A percentile compares a stretch with the other conserved stretches of the same genome.
Conservation (phyloP, 2,329 filamentous ascomycete species). For the Talaromyces sp. region DNA sequence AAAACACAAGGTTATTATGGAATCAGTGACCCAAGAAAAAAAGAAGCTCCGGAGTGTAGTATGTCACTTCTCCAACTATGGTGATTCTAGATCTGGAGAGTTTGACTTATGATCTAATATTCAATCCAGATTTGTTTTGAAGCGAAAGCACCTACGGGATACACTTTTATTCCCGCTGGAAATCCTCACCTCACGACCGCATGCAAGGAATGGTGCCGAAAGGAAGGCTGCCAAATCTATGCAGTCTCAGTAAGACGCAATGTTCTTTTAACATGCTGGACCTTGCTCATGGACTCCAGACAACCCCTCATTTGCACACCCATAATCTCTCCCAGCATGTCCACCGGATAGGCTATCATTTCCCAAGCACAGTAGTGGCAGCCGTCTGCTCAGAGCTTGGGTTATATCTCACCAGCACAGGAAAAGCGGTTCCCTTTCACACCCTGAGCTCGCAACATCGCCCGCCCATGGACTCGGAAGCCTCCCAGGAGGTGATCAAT, state of each 20-base stretch:
- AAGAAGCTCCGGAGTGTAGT: conserved; percentile 60
- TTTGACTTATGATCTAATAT: conserved; percentile 34
- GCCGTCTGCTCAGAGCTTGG: conserved; percentile 56
- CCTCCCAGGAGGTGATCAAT: conserved; percentile 52
- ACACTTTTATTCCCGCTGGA: conserved; percentile 63
- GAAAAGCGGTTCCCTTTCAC: conserved; percentile 48
- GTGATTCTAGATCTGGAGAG: conserved; percentile 6
- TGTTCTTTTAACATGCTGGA: neutral
- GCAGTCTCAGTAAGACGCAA: conserved; percentile 61
- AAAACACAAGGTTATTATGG: conserved; percentile 61
- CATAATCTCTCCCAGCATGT: conserved; percentile 62
- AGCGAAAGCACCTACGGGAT: conserved; percentile 59
- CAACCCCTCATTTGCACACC: conserved; percentile 52
- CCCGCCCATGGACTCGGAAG: conserved; percentile 32
- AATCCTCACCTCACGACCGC: conserved; percentile 61
- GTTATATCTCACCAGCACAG: conserved; percentile 49
- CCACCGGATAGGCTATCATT: conserved; percentile 65
- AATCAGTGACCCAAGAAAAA: conserved; percentile 61
- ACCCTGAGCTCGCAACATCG: conserved; percentile 27
- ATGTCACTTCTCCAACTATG: conserved; percentile 29
- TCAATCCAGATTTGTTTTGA: conserved; percentile 56
- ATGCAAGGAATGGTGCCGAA: conserved; percentile 63
- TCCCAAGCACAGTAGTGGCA: conserved; percentile 62
- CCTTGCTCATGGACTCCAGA: conserved; percentile 39
- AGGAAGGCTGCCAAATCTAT: conserved; percentile 56